Conservation (phyloP, 352 stramenopile species). For the Phytophthora ohioensis region DNA sequence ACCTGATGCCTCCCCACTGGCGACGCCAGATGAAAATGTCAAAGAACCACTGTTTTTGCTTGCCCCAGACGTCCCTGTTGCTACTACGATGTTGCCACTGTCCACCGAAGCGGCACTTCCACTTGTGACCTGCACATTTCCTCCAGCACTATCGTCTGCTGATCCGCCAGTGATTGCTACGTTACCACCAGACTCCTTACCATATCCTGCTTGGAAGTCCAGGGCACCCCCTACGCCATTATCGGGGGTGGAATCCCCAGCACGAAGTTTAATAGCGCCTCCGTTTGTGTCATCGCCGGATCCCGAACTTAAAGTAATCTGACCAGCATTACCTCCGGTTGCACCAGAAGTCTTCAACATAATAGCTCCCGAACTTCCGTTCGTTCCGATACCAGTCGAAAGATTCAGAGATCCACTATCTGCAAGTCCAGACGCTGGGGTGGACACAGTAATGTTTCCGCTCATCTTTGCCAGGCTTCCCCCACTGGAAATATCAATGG, state of each 20-base stretch:
- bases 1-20: conserved; percentile 32
- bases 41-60: conserved; percentile 40
- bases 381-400: conserved; percentile 26
- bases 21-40: conserved; percentile 31
- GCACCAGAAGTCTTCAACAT: conserved; percentile 26
- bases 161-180: conserved; percentile 30
- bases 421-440: conserved; percentile 9
- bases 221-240: conserved; percentile 27
- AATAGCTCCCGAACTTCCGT: conserved; percentile 34
- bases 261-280: conserved; percentile 32
- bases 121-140: conserved; percentile 34
- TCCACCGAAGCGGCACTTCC: conserved; percentile 23
- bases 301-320: conserved; percentile 31
- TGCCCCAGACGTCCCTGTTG: conserved; percentile 28
- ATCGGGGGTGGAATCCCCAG: conserved; percentile 31
- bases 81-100: conserved; percentile 42
- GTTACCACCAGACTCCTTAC: conserved; percentile 31
- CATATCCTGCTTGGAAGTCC: conserved; percentile 33
- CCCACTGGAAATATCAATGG: conserved; percentile 30
- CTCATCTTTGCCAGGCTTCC: conserved; percentile 32
- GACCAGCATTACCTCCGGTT: conserved; percentile 27
- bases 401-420: conserved; percentile 33
- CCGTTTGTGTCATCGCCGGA: conserved; percentile 24
- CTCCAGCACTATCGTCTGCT: conserved; percentile 28
- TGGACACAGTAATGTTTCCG: conserved; percentile 26